These are phyloP conservation scores for Saccharomycopsis microspora DNA, from an alignment of 805 yeast genomes.

Conservation along the genomic window DNA sequence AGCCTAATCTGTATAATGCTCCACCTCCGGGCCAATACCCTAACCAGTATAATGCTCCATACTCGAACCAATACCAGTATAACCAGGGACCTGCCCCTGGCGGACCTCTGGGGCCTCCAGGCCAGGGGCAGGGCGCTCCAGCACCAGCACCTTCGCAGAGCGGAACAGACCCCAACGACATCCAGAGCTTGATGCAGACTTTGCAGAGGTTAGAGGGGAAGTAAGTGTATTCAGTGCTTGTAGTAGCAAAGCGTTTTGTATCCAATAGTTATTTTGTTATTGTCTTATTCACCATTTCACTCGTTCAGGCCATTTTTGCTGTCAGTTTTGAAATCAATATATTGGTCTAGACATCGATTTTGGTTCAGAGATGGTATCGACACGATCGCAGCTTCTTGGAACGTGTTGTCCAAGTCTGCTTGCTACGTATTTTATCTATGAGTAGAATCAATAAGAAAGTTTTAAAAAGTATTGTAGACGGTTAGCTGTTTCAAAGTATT, in stretches of 20 bases:
- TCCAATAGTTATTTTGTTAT: background rate
- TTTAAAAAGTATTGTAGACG: too few relatives aligned
- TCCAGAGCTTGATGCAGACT: slow-evolving; percentile 16
- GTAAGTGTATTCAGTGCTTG: background rate
- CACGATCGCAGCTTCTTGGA: too few relatives aligned
- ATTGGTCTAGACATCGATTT: background rate
- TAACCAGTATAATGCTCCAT: background rate
- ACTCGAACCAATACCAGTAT: background rate
- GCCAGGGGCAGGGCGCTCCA: background rate
- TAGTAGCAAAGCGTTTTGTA: background rate
- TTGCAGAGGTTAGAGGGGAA: slow-evolving; percentile 14
- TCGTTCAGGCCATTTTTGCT: background rate
- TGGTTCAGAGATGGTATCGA: too few relatives aligned
- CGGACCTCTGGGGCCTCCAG: background rate
- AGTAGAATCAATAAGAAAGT: too few relatives aligned
- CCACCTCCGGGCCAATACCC: slow-evolving; percentile 8
- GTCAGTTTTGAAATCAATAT: background rate
- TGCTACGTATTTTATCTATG: too few relatives aligned
- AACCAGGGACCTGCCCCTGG: background rate
- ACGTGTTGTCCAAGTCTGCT: too few relatives aligned
- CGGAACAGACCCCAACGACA: slow-evolving; percentile 11
- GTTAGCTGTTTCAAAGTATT: too few relatives aligned
- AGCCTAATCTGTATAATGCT: background rate
- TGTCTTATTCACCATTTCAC: background rate
- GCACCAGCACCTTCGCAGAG: background rate